A percentile compares a stretch with the other conserved stretches of the same genome.
Evolutionary conservation across 208 protist genomes (phyloP).

Genomic region (Trypanosoma caninum): DNA sequence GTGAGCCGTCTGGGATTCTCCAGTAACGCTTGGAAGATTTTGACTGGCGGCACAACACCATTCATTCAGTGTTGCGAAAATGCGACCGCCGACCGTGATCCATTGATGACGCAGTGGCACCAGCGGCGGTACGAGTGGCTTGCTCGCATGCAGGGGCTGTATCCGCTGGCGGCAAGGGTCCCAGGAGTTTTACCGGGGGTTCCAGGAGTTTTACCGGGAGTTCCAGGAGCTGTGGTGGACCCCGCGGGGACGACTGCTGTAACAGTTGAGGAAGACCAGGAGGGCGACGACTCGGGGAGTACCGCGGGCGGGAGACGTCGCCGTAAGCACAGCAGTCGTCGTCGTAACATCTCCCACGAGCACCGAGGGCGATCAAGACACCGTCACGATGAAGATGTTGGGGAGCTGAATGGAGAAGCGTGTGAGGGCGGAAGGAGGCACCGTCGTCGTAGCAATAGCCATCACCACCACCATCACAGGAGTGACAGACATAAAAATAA

Average conservation of each 20-base stretch:
- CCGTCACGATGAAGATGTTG: not conserved
- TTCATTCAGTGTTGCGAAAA: conserved; percentile 44
- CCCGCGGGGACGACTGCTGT: not conserved
- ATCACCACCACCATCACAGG: conserved; percentile 26
- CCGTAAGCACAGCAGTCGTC: not conserved
- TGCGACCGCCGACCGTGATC: conserved; percentile 57
- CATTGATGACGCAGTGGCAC: conserved; percentile 55
- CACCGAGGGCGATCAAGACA: not conserved
- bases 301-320: too few species aligned
- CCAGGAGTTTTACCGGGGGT: too few species aligned
- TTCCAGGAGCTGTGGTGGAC: too few species aligned
- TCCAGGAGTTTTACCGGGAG: too few species aligned
- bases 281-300: too few species aligned
- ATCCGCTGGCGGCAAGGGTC: not conserved
- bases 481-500: conserved; percentile 25
- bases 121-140: conserved; percentile 30
- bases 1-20: conserved; percentile 75
- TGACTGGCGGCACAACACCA: conserved; percentile 51
- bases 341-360: not conserved
- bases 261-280: not conserved
- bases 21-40: conserved; percentile 55
- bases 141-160: conserved; percentile 13
- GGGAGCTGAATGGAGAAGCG: not conserved
- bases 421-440: conserved; percentile 4
- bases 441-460: conserved; percentile 12